Base-by-base conservation (phyloP, 176 grass and related monocot species). In the Musa schizocarpa region DNA sequence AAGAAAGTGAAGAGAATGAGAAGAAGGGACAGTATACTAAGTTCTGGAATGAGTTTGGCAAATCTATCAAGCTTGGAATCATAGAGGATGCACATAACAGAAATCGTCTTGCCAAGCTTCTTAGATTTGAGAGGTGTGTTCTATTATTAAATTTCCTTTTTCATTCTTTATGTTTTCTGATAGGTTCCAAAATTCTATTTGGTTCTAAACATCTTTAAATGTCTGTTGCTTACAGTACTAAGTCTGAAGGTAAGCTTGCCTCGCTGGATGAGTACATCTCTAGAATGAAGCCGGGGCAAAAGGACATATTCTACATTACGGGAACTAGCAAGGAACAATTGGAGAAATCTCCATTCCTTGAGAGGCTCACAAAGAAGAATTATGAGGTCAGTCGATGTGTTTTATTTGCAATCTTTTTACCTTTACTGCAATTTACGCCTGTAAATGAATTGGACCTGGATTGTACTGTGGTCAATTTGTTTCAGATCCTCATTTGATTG, bases 11-110 rank as follows among this genome's bases (percentile, higher is more conserved):
- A 69, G 72, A 90, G 71, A 84, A 85, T 66, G 90, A 98, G 86
- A 93, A 93, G 26, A 93, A 91, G 84, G 94, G 94, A 14, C 94
- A 93, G 72, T 98, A 93, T 10, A 73, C 75, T 16, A 93, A 93
- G 64, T 98, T 98, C 82, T 98, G 94, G 94, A 93, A 98, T n/a
- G 94, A 98, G 81, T 98, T 98, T 67, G 94, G 94, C 75, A 98
- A 93, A 87, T 98, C 94, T 50, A 73, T 98, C 25, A 98, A 98
- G 86, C 84, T 98, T n/a, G 94, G 90, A 0, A 98, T 98, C 65
- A 98, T 98, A 63, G 94, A 98, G 82, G 94, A 98, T 56, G 94
- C 94, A 76, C 87, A 89, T n/a, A 98, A 98, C 59, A 98, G 94
- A 78, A 93, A 98, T 80, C 91, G 90, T 50, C 94, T 98, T 70